phyloP scores from a whole-genome alignment of 2,329 filamentous ascomycete genomes.

The Lomentospora prolificans region DNA sequence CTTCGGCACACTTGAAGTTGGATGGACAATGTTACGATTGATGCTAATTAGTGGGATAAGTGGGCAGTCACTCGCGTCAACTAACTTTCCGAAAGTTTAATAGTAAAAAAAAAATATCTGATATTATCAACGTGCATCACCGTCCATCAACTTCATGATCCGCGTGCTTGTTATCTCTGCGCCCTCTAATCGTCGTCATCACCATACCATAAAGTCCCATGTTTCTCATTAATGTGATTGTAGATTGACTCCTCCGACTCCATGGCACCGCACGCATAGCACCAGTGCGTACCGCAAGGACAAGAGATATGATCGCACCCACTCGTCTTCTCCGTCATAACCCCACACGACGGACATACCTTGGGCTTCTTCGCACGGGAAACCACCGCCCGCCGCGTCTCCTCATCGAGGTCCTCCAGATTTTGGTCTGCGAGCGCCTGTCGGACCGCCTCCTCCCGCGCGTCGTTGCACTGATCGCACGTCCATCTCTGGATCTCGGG shows the following conservation, averaged over 20 bases:
- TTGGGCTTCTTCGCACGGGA: slow-evolving; percentile 13
- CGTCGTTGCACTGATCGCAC: slow-evolving; percentile 28
- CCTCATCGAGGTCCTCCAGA: too few species aligned
- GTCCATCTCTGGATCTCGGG: slow-evolving; percentile 26
- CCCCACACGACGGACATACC: slow-evolving; percentile 28
- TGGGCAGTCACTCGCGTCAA: neutral
- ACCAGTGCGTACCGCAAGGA: slow-evolving; percentile 27
- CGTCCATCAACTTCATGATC: neutral
- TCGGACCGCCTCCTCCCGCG: neutral
- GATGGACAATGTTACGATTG: too few species aligned
- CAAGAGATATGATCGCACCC: slow-evolving; percentile 32
- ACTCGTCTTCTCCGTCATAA: slow-evolving; percentile 24
- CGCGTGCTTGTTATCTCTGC: too few species aligned
- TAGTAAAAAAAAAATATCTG: neutral
- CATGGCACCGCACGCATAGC: slow-evolving; percentile 26
- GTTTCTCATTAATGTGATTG: slow-evolving; percentile 22
- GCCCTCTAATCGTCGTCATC: slow-evolving; percentile 11
- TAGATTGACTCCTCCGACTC: slow-evolving; percentile 22
- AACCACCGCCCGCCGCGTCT: neutral
- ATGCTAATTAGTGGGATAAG: neutral
- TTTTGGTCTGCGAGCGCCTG: neutral
- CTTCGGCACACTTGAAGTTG: too few species aligned
- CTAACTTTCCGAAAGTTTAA: neutral
- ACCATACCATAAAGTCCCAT: slow-evolving; percentile 21
- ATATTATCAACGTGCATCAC: neutral